Evolutionary conservation across 441 rosid species (phyloP), one percentile per base, ranked within the genome.

Genomic region (Brassica balearica): DNA sequence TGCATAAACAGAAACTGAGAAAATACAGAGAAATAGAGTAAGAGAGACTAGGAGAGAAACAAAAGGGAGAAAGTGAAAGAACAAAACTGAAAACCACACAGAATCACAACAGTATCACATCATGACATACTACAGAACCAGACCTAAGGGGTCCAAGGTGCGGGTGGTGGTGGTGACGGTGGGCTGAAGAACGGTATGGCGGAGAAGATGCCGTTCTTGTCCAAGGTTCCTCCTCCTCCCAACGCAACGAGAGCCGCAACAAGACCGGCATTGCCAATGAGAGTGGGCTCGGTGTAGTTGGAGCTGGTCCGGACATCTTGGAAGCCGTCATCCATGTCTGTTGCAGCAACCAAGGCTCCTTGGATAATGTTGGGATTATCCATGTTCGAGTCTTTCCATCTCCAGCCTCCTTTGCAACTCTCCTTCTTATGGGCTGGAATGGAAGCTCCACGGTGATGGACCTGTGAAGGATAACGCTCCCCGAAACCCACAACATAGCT

Each of bases 401-500:
- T 90, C 93, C 93, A 88, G 63, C 97, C 97, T 23, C 96, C 97
- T 78, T 86, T 87, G 77, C 96, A 92, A 79, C 78, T 89, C 55
- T 89, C 90, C 69, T 72, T 87, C 73, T 89, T 92, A 61, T 86
- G 85, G 76, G 87, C 86, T 0, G 90, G 97, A 70, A 92, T 87
- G 19, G 96, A 94, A 17, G 94, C 98, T 14, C 89, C 98, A 55
- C 94, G 86, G 63, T 94, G 98, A 80, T 92, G 98, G 22, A 87
- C 90, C 32, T 79, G 96, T 73, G 65, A 87, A 5, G 94, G 94
- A 60, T 84, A 94, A 72, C 83, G 92, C 23, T 83, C 77, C 8
- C 97, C 96, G 78, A 89, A 94, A 77, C 94, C 97, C 15, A 90
- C 97, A 38, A 92, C 63, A 70, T 89, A 93, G 80, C 98, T 93